Percentiles rank a stretch among this genome's conserved stretches.
phyloP scores from a whole-genome alignment of 495 filamentous ascomycete species.

The Immersiella caudata region DNA sequence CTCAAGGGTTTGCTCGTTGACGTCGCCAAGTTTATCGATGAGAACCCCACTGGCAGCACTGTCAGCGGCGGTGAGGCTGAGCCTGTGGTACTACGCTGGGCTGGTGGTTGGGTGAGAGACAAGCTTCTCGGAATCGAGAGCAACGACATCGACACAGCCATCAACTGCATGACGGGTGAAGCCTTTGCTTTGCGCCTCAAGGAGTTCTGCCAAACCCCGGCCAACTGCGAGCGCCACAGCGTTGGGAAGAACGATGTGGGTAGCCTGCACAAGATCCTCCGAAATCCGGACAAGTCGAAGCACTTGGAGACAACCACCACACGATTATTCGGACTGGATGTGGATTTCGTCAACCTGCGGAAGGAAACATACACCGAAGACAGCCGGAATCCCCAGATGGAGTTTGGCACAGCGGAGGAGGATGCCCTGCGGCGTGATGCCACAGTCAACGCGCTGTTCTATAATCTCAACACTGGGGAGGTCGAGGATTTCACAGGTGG shows the following conservation, averaged over 20 bases:
- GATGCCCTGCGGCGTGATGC: conserved; percentile 91
- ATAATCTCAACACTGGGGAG: conserved; percentile 75
- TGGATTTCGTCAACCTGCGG: conserved; percentile 92
- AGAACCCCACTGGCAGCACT: conserved; percentile 20
- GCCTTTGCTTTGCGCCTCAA: conserved; percentile 70
- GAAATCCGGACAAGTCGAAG: conserved; percentile 97
- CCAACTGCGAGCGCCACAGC: conserved; percentile 44
- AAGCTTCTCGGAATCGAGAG: conserved; percentile 81
- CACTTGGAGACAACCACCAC: conserved; percentile 93
- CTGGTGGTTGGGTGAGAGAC: conserved; percentile 98
- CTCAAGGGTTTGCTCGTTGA: conserved; percentile 74
- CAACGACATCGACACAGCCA: conserved; percentile 92
- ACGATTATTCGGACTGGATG: conserved; percentile 80
- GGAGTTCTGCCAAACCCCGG: conserved; percentile 52
- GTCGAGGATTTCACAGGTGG: conserved; percentile 90
- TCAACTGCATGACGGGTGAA: conserved; percentile 92
- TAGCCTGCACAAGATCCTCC: conserved; percentile 73
- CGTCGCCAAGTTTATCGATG: conserved; percentile 68
- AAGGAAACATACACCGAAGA: conserved; percentile 87
- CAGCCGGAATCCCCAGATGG: conserved; percentile 87
- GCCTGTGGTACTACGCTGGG: conserved; percentile 76
- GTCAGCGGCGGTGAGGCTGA: conserved; percentile 37
- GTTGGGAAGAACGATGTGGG: conserved; percentile 60
- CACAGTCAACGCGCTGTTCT: conserved; percentile 94
- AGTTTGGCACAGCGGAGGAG: conserved; percentile 89